Percentiles rank a stretch among this genome's conserved stretches.
phyloP scores from a whole-genome alignment of 2,329 filamentous ascomycete genomes.

The Xylaria sp. region DNA sequence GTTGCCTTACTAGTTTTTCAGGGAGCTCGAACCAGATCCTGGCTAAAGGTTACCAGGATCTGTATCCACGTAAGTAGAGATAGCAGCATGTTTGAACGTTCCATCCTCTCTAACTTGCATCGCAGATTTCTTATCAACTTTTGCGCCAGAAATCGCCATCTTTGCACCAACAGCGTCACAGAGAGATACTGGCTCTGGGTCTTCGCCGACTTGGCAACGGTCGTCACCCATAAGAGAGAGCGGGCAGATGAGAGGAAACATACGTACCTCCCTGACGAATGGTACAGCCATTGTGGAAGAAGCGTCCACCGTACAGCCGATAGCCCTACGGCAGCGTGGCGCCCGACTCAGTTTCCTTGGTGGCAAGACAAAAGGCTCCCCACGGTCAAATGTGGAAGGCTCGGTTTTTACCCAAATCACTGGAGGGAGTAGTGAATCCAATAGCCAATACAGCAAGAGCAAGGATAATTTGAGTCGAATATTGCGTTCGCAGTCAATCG shows the following conservation, averaged over 20 bases:
- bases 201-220: slow-evolving; percentile 54
- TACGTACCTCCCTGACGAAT: slow-evolving; percentile 37
- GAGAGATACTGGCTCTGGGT: slow-evolving; percentile 53
- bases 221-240: slow-evolving; percentile 48
- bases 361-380: slow-evolving; percentile 59
- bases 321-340: slow-evolving; percentile 62
- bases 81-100: background rate
- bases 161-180: slow-evolving; percentile 63
- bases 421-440: slow-evolving; percentile 46
- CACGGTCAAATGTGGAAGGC: slow-evolving; percentile 44
- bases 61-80: slow-evolving; percentile 69
- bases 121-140: slow-evolving; percentile 69
- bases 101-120: slow-evolving; percentile 33
- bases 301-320: slow-evolving; percentile 60
- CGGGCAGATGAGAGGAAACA: slow-evolving; percentile 38
- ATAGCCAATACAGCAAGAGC: slow-evolving; percentile 49
- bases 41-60: slow-evolving; percentile 65
- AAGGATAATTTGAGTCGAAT: slow-evolving; percentile 56
- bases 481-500: slow-evolving; percentile 55
- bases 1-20: slow-evolving; percentile 76
- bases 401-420: slow-evolving; percentile 43
- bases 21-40: slow-evolving; percentile 70
- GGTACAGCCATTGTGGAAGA: slow-evolving; percentile 57
- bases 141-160: slow-evolving; percentile 72
- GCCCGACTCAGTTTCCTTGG: slow-evolving; percentile 67